Percentiles rank a stretch among this genome's conserved stretches.
These are phyloP conservation scores for Calocybe indica DNA, from an alignment of 768 basidiomycete species.

Conservation along the genomic window DNA sequence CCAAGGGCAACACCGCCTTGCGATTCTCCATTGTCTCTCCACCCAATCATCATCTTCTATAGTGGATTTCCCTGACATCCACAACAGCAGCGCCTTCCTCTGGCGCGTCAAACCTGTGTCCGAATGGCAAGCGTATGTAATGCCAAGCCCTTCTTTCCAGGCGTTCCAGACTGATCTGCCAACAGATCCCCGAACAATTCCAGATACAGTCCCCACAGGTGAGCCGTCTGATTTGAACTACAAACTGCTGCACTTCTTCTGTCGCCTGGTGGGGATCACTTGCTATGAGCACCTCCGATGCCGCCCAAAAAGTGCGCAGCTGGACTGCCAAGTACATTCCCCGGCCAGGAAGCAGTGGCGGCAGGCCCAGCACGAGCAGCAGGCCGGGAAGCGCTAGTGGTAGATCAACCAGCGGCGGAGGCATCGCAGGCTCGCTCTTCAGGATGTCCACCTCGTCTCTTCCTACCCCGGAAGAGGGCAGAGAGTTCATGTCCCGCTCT, in stretches of 20 bases:
- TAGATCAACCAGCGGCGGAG: slow-evolving; percentile 11
- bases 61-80: background rate
- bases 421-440: slow-evolving; percentile 11
- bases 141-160: slow-evolving; percentile 9
- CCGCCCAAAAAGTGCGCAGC: slow-evolving; percentile 21
- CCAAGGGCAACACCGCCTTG: too few species aligned
- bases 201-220: slow-evolving; percentile 6
- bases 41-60: too few species aligned
- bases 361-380: too few species aligned
- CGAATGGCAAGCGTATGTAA: slow-evolving; percentile 2
- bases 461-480: slow-evolving; percentile 22
- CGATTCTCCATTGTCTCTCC: too few species aligned
- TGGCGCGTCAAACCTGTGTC: background rate
- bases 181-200: slow-evolving; percentile 6
- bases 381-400: slow-evolving; percentile 5
- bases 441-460: slow-evolving; percentile 6
- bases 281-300: slow-evolving; percentile 16
- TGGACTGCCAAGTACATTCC: slow-evolving; percentile 31
- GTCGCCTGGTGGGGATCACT: background rate
- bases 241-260: slow-evolving; percentile 5
- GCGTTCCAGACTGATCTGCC: slow-evolving; percentile 4
- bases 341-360: slow-evolving; percentile 21
- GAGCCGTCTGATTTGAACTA: slow-evolving; percentile 1
- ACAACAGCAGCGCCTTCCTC: background rate
- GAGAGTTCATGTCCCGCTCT: slow-evolving; percentile 14